A percentile compares a stretch with the other conserved stretches of the same genome.
These are phyloP conservation scores for Ophiocytium majus DNA, from an alignment of 352 stramenopile genomes.

Conservation along the genomic window DNA sequence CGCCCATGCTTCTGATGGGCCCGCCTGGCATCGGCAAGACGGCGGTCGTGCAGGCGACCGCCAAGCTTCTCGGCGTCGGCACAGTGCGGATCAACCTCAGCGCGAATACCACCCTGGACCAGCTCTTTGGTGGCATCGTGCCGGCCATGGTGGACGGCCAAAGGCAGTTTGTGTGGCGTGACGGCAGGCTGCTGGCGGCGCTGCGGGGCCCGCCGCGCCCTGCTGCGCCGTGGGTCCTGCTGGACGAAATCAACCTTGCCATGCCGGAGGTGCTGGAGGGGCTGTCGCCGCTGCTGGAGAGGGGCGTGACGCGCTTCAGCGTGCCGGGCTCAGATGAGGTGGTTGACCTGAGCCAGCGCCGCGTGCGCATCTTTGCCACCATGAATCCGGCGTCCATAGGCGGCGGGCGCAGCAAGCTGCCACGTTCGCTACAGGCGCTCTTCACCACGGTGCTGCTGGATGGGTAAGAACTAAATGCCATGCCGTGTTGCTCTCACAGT, in stretches of 20 bases:
- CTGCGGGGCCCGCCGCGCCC: no score
- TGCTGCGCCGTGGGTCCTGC: constrained; percentile 17
- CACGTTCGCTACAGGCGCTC: constrained; percentile 11
- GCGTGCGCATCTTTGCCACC: constrained; percentile 25
- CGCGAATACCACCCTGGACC: constrained; percentile 19
- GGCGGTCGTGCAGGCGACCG: constrained; percentile 19
- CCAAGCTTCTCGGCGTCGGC: background rate
- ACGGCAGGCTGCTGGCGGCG: constrained; percentile 21
- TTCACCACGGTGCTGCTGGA: constrained; percentile 26
- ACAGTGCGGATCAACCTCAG: background rate
- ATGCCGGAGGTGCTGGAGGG: constrained; percentile 16
- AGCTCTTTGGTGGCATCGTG: constrained; percentile 24
- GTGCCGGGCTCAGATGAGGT: constrained; percentile 17
- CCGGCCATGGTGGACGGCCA: no score
- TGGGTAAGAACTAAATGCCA: constrained; percentile 13
- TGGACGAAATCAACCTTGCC: constrained; percentile 30
- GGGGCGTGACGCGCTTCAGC: background rate
- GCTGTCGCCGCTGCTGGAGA: constrained; percentile 24
- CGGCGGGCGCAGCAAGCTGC: constrained; percentile 17
- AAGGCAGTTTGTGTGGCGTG: constrained; percentile 22
- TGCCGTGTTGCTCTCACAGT: no score
- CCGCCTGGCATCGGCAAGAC: constrained; percentile 14
- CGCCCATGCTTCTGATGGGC: constrained; percentile 6
- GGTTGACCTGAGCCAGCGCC: background rate
- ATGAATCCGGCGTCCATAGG: constrained; percentile 18